Percentiles rank a stretch among this genome's conserved stretches.
Evolutionary conservation across 2,329 filamentous ascomycete species (phyloP).

Genomic region (Cladophialophora psammophila): DNA sequence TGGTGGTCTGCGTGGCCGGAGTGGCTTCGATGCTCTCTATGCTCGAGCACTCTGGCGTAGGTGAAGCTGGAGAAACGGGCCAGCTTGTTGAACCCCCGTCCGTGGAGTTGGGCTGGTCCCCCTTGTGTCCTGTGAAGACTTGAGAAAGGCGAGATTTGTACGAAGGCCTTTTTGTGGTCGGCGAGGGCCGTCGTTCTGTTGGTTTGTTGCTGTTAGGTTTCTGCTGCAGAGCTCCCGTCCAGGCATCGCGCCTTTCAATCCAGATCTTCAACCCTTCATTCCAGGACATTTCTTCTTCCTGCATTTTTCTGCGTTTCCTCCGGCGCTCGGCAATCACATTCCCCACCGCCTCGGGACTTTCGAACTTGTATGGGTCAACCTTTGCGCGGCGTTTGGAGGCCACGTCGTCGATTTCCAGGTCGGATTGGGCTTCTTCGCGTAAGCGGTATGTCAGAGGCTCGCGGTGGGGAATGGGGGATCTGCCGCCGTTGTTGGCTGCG

Average conservation of each 20-base stretch:
- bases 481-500: constrained; percentile 6
- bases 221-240: constrained; percentile 74
- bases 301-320: constrained; percentile 63
- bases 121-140: constrained; percentile 10
- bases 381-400: constrained; percentile 19
- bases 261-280: constrained; percentile 86
- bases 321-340: constrained; percentile 58
- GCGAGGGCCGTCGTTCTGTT: constrained; percentile 16
- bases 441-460: constrained; percentile 36
- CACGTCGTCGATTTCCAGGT: constrained; percentile 32
- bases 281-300: constrained; percentile 73
- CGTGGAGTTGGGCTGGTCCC: constrained; percentile 5
- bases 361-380: constrained; percentile 48
- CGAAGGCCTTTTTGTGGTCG: constrained; percentile 12
- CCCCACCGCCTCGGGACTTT: constrained; percentile 51
- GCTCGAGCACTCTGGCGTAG: constrained; percentile 25
- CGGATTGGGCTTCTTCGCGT: constrained; percentile 38
- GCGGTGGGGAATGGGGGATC: constrained; percentile 18
- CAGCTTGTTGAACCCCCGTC: constrained; percentile 16
- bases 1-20: constrained; percentile 3
- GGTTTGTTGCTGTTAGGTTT: constrained; percentile 25
- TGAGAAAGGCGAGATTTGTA: constrained; percentile 30
- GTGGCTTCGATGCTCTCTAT: constrained; percentile 26
- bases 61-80: constrained; percentile 12
- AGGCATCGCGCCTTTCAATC: constrained; percentile 76